Conservation (phyloP, 1,284 basidiomycete genomes). For the Polyporus tsugae region DNA sequence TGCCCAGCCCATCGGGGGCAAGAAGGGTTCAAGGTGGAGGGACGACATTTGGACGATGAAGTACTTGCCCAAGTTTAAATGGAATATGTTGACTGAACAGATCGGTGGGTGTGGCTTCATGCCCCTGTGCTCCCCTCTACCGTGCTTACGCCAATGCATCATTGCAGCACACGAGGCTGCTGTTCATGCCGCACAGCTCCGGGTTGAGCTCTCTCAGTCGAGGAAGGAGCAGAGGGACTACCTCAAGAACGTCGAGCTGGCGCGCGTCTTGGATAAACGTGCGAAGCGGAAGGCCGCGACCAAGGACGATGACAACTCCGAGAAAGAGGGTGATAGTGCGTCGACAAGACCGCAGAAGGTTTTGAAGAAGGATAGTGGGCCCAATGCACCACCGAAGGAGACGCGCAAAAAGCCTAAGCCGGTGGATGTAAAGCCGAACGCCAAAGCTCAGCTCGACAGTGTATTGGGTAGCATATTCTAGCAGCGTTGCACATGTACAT, state of each 20-base stretch:
- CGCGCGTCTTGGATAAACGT: conserved; percentile 90
- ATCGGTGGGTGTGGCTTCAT: conserved; percentile 75
- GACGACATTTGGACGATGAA: conserved; percentile 99
- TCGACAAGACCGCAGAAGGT: conserved; percentile 28
- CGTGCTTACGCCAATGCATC: not conserved
- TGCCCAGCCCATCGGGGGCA: conserved; percentile 94
- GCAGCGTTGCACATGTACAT: not conserved
- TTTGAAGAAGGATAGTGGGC: conserved; percentile 48
- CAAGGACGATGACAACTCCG: conserved; percentile 6
- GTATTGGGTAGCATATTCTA: conserved; percentile 68
- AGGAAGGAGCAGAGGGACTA: conserved; percentile 93
- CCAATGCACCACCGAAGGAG: conserved; percentile 45
- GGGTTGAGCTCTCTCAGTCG: conserved; percentile 91
- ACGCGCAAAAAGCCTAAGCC: conserved; percentile 41
- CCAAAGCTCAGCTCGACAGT: conserved; percentile 49
- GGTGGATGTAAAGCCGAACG: conserved; percentile 33
- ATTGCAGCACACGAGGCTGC: conserved; percentile 92
- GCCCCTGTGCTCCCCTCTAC: not conserved
- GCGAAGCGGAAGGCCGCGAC: conserved; percentile 60
- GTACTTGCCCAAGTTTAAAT: conserved; percentile 97
- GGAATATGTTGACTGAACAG: conserved; percentile 99
- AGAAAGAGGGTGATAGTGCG: conserved; percentile 19
- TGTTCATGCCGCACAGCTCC: conserved; percentile 85
- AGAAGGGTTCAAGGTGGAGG: conserved; percentile 91
- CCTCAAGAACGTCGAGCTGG: conserved; percentile 93